These are phyloP conservation scores for Scheffersomyces ergatensis DNA, from an alignment of 805 yeast species.

Conservation along the genomic window DNA sequence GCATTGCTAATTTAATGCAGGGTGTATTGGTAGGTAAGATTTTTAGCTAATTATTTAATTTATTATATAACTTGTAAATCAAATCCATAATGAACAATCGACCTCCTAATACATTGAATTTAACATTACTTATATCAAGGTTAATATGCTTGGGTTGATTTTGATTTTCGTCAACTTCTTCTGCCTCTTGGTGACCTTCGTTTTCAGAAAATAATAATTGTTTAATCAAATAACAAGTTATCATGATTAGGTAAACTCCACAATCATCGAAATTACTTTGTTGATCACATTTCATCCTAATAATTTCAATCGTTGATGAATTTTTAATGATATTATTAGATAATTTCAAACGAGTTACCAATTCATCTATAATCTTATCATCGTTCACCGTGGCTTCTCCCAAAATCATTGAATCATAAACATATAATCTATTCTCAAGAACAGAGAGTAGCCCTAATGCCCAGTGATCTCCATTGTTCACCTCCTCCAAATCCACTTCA, in stretches of 20 bases:
- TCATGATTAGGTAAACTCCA: slow-evolving; percentile 48
- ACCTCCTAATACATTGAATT: slow-evolving; percentile 48
- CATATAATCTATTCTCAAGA: slow-evolving; percentile 44
- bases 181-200: not conserved
- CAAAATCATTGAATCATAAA: slow-evolving; percentile 59
- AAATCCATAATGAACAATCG: slow-evolving; percentile 38
- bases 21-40: slow-evolving; percentile 23
- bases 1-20: slow-evolving; percentile 24
- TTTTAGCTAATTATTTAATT: slow-evolving; percentile 8
- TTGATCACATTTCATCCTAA: slow-evolving; percentile 48
- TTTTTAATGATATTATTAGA: slow-evolving; percentile 21
- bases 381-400: slow-evolving; percentile 35
- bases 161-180: not conserved
- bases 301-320: slow-evolving; percentile 20
- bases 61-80: slow-evolving; percentile 11
- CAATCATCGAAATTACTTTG: slow-evolving; percentile 68
- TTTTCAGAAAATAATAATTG: slow-evolving; percentile 18
- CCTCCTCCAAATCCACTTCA: slow-evolving; percentile 37
- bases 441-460: slow-evolving; percentile 55
- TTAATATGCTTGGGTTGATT: slow-evolving; percentile 19
- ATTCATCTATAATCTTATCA: slow-evolving; percentile 19
- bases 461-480: slow-evolving; percentile 79
- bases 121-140: slow-evolving; percentile 38
- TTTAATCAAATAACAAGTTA: slow-evolving; percentile 30
- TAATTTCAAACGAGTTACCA: slow-evolving; percentile 17